Evolutionary conservation across 139 green algal genomes (phyloP).

Genomic region (Spirogloea muscicola): DNA sequence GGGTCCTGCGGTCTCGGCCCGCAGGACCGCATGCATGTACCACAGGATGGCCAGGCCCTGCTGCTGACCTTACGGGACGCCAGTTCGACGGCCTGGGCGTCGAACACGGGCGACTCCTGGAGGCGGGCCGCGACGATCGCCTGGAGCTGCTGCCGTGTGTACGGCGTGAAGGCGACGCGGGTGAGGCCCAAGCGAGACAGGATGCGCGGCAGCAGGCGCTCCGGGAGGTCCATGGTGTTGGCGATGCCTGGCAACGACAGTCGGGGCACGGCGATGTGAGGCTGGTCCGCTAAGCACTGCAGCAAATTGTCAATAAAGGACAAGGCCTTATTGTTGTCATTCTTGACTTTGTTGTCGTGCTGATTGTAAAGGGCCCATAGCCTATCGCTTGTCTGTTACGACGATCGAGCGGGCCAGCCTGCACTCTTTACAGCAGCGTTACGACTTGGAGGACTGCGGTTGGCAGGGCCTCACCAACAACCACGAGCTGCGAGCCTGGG

Average conservation of each 20-base stretch:
- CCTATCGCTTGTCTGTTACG: too few relatives aligned
- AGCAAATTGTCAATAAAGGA: too few relatives aligned
- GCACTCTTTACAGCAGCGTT: too few relatives aligned
- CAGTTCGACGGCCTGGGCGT: constrained; percentile 42
- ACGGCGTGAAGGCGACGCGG: constrained; percentile 43
- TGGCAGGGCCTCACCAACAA: constrained; percentile 30
- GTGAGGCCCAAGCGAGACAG: constrained; percentile 35
- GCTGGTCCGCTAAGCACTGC: too few relatives aligned
- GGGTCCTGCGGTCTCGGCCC: too few relatives aligned
- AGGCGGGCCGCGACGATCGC: constrained; percentile 74
- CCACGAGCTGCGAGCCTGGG: constrained; percentile 16
- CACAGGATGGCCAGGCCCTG: too few relatives aligned
- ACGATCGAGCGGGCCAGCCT: too few relatives aligned
- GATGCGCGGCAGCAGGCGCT: constrained; percentile 88
- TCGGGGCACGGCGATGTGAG: too few relatives aligned
- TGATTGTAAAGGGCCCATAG: too few relatives aligned
- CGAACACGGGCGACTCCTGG: constrained; percentile 42
- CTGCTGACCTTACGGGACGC: constrained; percentile 50
- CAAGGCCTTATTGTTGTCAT: too few relatives aligned
- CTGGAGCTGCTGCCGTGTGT: constrained; percentile 48
- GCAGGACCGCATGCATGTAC: too few relatives aligned
- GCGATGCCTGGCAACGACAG: constrained; percentile 67
- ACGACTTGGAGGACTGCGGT: background rate
- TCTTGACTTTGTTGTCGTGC: too few relatives aligned
- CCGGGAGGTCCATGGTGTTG: constrained; percentile 96